Percentiles rank a stretch among this genome's conserved stretches.
Conservation (phyloP, 257 asterid genomes). For the Lantana camara region DNA sequence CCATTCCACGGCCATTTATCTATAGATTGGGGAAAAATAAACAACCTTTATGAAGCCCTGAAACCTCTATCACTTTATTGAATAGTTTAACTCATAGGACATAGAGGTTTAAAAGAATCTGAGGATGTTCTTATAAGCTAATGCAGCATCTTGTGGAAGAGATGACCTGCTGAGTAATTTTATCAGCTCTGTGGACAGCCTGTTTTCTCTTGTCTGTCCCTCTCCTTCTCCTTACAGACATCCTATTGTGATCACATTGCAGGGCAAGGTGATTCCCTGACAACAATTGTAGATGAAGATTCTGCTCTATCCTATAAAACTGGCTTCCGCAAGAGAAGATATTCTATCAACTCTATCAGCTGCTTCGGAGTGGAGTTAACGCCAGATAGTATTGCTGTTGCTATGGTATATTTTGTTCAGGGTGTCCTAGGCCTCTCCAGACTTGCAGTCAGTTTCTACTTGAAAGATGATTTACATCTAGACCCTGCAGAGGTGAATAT, state of each 20-base stretch:
- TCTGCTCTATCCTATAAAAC: slow-evolving; percentile 47
- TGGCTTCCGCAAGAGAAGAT: slow-evolving; percentile 52
- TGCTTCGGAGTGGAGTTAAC: slow-evolving; percentile 87
- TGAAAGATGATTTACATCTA: slow-evolving; percentile 96
- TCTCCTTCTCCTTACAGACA: neutral
- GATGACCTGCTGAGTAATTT: neutral
- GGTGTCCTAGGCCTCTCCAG: slow-evolving; percentile 95
- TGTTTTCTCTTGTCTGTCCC: neutral
- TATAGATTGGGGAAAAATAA: neutral
- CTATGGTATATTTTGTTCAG: slow-evolving; percentile 99
- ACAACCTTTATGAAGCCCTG: neutral
- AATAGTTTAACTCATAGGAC: too few relatives aligned
- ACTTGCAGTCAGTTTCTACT: slow-evolving; percentile 92
- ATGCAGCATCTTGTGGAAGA: neutral
- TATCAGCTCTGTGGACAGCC: neutral
- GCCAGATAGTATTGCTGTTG: slow-evolving; percentile 94
- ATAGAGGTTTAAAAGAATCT: neutral
- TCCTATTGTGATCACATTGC: slow-evolving; percentile 35
- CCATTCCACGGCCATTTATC: slow-evolving; percentile 6
- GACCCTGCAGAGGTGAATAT: slow-evolving; percentile 96
- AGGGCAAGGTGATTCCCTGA: slow-evolving; percentile 56
- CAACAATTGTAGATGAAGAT: slow-evolving; percentile 51
- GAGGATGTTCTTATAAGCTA: neutral
- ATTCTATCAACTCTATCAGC: slow-evolving; percentile 52
- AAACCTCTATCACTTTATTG: neutral